Percentiles rank a stretch among this genome's conserved stretches.
Evolutionary conservation across 441 rosid species (phyloP).

Genomic region (Euphorbia neoarborescens): DNA sequence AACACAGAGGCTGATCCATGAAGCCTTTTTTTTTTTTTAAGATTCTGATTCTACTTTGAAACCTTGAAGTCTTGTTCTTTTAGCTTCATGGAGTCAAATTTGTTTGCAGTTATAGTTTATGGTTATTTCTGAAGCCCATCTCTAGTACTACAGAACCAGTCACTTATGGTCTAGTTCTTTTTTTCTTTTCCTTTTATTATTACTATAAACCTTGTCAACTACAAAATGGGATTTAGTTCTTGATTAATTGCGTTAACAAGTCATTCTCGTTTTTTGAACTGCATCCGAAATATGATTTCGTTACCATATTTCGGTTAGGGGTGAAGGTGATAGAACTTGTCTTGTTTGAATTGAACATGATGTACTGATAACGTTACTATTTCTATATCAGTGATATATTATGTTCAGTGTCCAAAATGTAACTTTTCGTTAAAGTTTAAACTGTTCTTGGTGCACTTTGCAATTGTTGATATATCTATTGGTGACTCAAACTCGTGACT

Average conservation of each 20-base stretch:
- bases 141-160: not conserved
- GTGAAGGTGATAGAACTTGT: not conserved
- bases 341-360: not conserved
- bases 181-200: not conserved
- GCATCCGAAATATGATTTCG: not conserved
- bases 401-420: not conserved
- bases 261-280: conserved; percentile 6
- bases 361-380: not conserved
- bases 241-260: not conserved
- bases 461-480: conserved; percentile 10
- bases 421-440: not conserved
- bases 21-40: not conserved
- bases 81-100: not conserved
- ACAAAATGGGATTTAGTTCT: not conserved
- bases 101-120: not conserved
- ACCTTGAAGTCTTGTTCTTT: not conserved
- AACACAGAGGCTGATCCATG: not conserved
- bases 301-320: not conserved
- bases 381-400: not conserved
- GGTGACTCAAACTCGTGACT: conserved; percentile 20
- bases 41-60: not conserved
- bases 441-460: conserved; percentile 6
- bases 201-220: not conserved
- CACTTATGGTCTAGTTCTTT: conserved; percentile 1
- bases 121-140: not conserved